Evolutionary conservation across 2,329 filamentous ascomycete genomes (phyloP).

Genomic region (Epichloe amarillans): DNA sequence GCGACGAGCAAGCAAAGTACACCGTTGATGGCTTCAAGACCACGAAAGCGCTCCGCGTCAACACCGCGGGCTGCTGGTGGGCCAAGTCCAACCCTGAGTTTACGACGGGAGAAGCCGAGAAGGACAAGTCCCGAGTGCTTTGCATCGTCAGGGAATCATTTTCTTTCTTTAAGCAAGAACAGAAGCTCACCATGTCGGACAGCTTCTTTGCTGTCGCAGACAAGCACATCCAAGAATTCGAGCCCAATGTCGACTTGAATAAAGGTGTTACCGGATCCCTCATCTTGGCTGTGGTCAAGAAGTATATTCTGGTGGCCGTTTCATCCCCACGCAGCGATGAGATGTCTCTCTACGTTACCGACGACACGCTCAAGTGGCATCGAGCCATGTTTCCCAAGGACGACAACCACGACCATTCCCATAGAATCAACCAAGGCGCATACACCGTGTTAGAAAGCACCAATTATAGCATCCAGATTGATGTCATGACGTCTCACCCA

Average conservation of each 20-base stretch:
- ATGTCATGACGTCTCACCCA: slow-evolving; percentile 62
- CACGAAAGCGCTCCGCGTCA: slow-evolving; percentile 49
- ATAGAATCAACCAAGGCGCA: slow-evolving; percentile 58
- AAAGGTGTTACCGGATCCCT: slow-evolving; percentile 67
- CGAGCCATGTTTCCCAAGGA: slow-evolving; percentile 76
- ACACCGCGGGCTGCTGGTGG: slow-evolving; percentile 73
- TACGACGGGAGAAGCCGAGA: slow-evolving; percentile 49
- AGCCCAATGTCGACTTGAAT: slow-evolving; percentile 63
- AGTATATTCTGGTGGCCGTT: slow-evolving; percentile 73
- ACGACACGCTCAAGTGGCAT: slow-evolving; percentile 78
- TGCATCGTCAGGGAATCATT: slow-evolving; percentile 68
- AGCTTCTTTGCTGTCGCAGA: slow-evolving; percentile 55
- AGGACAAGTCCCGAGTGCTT: slow-evolving; percentile 58
- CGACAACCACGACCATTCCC: slow-evolving; percentile 60
- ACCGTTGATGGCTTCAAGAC: slow-evolving; percentile 76
- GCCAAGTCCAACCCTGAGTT: slow-evolving; percentile 67
- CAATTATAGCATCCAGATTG: slow-evolving; percentile 94
- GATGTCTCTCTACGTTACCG: slow-evolving; percentile 80
- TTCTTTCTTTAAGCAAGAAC: slow-evolving; percentile 58
- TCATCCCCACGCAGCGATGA: slow-evolving; percentile 71
- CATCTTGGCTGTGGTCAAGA: slow-evolving; percentile 73
- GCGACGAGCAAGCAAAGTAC: slow-evolving; percentile 53
- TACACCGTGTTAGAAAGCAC: slow-evolving; percentile 94
- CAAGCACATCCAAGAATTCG: slow-evolving; percentile 45
- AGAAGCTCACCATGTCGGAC: slow-evolving; percentile 69